A percentile compares a stretch with the other conserved stretches of the same genome.
phyloP scores from a whole-genome alignment of 306 rosid genomes.

The Quercus aquifolioides region DNA sequence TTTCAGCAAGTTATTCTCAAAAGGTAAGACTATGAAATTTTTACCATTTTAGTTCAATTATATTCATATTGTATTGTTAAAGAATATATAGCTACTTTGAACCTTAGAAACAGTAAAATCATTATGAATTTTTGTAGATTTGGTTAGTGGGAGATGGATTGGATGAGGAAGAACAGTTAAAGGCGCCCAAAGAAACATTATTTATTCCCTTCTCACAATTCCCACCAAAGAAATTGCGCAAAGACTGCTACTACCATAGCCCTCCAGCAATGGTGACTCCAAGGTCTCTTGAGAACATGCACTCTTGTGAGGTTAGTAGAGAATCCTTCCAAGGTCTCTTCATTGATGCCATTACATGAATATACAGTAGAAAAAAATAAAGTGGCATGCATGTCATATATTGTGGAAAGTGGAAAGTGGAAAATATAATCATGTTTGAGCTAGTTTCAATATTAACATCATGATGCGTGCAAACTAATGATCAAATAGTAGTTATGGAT shows the following conservation, averaged over 20 bases:
- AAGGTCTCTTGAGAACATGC: slow-evolving; percentile 44
- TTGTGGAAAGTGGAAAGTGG: too few species aligned
- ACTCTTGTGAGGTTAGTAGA: slow-evolving; percentile 72
- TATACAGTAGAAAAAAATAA: too few species aligned
- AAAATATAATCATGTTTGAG: too few species aligned
- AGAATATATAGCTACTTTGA: too few species aligned
- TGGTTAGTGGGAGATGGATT: slow-evolving; percentile 75
- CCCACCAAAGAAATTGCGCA: slow-evolving; percentile 59
- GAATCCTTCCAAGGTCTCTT: not conserved
- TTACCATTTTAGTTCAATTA: too few species aligned
- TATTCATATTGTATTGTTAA: too few species aligned
- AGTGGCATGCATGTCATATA: too few species aligned
- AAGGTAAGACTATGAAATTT: slow-evolving; percentile 28
- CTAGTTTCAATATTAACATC: too few species aligned
- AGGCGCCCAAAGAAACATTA: slow-evolving; percentile 64
- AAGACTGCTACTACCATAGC: slow-evolving; percentile 62
- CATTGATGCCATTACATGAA: not conserved
- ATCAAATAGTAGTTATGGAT: too few species aligned
- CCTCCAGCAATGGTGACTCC: slow-evolving; percentile 79
- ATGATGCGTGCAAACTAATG: too few species aligned
- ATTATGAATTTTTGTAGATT: slow-evolving; percentile 29
- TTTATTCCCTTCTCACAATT: slow-evolving; percentile 73
- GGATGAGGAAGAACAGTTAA: slow-evolving; percentile 46
- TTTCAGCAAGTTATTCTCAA: slow-evolving; percentile 31
- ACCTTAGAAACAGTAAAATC: not conserved